phyloP scores from a whole-genome alignment of 768 basidiomycete species.

The Leccinum olivaceopallidum region DNA sequence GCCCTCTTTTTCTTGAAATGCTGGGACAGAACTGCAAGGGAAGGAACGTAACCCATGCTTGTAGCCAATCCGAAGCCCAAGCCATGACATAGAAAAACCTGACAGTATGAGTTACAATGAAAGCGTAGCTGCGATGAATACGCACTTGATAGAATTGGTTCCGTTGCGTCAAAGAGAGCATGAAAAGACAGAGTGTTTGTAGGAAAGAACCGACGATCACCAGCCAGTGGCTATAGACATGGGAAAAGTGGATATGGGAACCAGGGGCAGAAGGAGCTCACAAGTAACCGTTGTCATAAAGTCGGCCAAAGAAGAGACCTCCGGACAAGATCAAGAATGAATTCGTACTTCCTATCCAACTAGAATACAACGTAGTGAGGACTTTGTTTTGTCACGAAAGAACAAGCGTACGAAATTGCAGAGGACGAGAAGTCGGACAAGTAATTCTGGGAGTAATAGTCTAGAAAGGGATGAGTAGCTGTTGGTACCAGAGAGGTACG shows the following conservation, averaged over 20 bases:
- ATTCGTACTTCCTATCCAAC: slow-evolving; percentile 52
- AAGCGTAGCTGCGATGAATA: slow-evolving; percentile 19
- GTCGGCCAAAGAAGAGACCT: slow-evolving; percentile 48
- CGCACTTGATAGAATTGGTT: slow-evolving; percentile 37
- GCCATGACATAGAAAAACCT: slow-evolving; percentile 39
- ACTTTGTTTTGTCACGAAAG: not conserved
- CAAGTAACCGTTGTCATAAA: slow-evolving; percentile 55
- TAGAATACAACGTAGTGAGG: slow-evolving; percentile 10
- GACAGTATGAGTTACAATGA: slow-evolving; percentile 31
- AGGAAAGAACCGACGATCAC: slow-evolving; percentile 46
- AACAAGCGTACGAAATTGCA: slow-evolving; percentile 34
- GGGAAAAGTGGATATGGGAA: not conserved
- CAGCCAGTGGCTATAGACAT: slow-evolving; percentile 38
- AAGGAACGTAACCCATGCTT: slow-evolving; percentile 40
- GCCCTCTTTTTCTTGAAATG: slow-evolving; percentile 43
- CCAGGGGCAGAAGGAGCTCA: slow-evolving; percentile 17
- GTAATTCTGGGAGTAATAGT: slow-evolving; percentile 40
- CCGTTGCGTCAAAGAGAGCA: slow-evolving; percentile 42
- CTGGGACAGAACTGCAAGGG: slow-evolving; percentile 45
- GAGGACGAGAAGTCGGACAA: slow-evolving; percentile 38
- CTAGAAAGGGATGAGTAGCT: slow-evolving; percentile 21
- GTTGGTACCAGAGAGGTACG: not conserved
- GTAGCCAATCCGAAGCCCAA: slow-evolving; percentile 48
- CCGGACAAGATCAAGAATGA: slow-evolving; percentile 43
- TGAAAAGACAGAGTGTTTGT: slow-evolving; percentile 42